phyloP scores from a whole-genome alignment of 306 rosid genomes.

The Gynostemma pentaphyllum region DNA sequence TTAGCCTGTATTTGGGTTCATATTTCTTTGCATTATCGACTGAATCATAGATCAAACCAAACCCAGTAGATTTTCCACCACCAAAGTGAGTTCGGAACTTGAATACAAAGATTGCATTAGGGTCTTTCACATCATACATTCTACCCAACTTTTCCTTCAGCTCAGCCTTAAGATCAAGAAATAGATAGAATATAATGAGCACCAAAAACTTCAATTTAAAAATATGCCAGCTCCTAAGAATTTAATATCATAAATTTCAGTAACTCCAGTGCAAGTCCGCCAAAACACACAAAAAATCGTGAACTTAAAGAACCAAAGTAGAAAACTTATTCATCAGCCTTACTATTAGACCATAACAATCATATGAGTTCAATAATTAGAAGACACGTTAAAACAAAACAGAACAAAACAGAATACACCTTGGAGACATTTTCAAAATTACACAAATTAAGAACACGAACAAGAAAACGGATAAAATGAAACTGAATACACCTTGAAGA shows the following conservation, averaged over 20 bases:
- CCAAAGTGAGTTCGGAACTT: slow-evolving; percentile 90
- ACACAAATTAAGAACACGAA: too few species aligned
- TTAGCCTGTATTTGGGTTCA: slow-evolving; percentile 87
- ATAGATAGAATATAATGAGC: neutral
- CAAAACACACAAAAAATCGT: neutral
- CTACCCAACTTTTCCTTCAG: slow-evolving; percentile 78
- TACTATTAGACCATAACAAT: too few species aligned
- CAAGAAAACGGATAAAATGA: too few species aligned
- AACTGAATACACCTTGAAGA: too few species aligned
- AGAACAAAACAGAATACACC: neutral
- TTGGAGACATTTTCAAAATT: neutral
- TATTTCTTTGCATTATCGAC: slow-evolving; percentile 83
- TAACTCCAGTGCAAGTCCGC: neutral
- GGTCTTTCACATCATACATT: slow-evolving; percentile 74
- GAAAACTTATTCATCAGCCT: too few species aligned
- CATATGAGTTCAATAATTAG: neutral
- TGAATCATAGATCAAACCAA: slow-evolving; percentile 84
- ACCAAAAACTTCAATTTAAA: too few species aligned
- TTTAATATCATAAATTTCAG: neutral
- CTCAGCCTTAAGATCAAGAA: slow-evolving; percentile 40
- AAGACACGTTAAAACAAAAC: neutral
- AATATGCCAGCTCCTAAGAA: neutral
- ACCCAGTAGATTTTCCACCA: slow-evolving; percentile 93
- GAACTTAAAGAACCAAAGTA: neutral
- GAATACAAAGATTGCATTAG: slow-evolving; percentile 72